These are phyloP conservation scores for Nannizzia gypsea DNA, from an alignment of 2,329 filamentous ascomycete species.

Conservation along the genomic window DNA sequence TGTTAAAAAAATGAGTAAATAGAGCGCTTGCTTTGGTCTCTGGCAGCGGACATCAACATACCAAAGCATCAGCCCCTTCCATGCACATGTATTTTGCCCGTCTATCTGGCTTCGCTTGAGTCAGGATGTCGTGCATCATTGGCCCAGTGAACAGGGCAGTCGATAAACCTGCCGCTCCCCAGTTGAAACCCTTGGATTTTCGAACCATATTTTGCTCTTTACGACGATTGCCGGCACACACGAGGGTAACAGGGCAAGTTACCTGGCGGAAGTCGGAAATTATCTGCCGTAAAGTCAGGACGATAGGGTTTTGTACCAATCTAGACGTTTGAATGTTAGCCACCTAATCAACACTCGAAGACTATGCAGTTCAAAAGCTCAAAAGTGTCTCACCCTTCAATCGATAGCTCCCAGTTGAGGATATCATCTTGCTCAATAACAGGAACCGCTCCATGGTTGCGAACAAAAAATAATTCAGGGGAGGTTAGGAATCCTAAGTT, in stretches of 20 bases:
- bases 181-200: slow-evolving; percentile 89
- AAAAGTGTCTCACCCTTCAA: slow-evolving; percentile 50
- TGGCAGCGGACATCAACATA: slow-evolving; percentile 20
- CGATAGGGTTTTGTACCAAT: slow-evolving; percentile 67
- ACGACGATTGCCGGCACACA: slow-evolving; percentile 81
- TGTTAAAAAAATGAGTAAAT: slow-evolving; percentile 21
- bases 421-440: slow-evolving; percentile 59
- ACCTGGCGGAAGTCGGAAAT: slow-evolving; percentile 65
- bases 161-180: slow-evolving; percentile 77
- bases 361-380: too few relatives aligned
- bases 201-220: slow-evolving; percentile 88
- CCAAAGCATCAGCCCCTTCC: slow-evolving; percentile 73
- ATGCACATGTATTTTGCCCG: slow-evolving; percentile 77
- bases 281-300: slow-evolving; percentile 59
- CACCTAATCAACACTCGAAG: not conserved
- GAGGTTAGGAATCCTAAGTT: slow-evolving; percentile 68
- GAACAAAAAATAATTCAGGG: slow-evolving; percentile 79
- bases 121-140: slow-evolving; percentile 58
- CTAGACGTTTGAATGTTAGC: slow-evolving; percentile 22
- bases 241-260: slow-evolving; percentile 76
- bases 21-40: not conserved
- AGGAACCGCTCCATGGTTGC: slow-evolving; percentile 80
- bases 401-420: slow-evolving; percentile 65
- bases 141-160: slow-evolving; percentile 83
- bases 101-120: slow-evolving; percentile 53